phyloP scores from a whole-genome alignment of 2,329 filamentous ascomycete genomes.

The Talaromyces sp. region DNA sequence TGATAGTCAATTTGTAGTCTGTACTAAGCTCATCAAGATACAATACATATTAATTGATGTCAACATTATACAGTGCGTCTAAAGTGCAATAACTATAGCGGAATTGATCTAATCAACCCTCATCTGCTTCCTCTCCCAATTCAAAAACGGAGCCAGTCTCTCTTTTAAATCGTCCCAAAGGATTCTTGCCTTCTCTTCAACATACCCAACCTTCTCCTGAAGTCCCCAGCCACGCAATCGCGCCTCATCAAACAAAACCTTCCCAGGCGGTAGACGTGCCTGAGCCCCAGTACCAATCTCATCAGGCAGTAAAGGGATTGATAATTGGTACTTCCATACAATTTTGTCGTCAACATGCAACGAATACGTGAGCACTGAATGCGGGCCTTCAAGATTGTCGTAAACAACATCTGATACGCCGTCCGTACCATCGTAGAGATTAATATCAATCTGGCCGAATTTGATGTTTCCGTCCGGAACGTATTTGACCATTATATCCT shows the following conservation, averaged over 20 bases:
- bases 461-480: conserved; percentile 80
- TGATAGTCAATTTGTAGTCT: background rate
- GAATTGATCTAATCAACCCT: conserved; percentile 16
- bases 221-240: conserved; percentile 18
- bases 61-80: background rate
- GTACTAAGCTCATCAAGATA: background rate
- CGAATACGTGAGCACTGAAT: conserved; percentile 69
- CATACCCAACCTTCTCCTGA: conserved; percentile 20
- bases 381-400: conserved; percentile 1
- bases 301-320: conserved; percentile 27
- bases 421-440: conserved; percentile 50
- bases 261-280: conserved; percentile 26
- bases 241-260: conserved; percentile 27
- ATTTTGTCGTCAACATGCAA: conserved; percentile 78
- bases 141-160: conserved; percentile 17
- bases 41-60: background rate
- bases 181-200: conserved; percentile 18
- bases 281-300: background rate
- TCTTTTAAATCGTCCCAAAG: conserved; percentile 13
- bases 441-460: conserved; percentile 77
- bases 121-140: conserved; percentile 18
- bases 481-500: conserved; percentile 81
- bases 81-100: background rate
- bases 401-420: conserved; percentile 13
- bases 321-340: conserved; percentile 58